These are phyloP conservation scores for Cyphellophora europaea DNA, from an alignment of 2,329 filamentous ascomycete species.

Conservation along the genomic window DNA sequence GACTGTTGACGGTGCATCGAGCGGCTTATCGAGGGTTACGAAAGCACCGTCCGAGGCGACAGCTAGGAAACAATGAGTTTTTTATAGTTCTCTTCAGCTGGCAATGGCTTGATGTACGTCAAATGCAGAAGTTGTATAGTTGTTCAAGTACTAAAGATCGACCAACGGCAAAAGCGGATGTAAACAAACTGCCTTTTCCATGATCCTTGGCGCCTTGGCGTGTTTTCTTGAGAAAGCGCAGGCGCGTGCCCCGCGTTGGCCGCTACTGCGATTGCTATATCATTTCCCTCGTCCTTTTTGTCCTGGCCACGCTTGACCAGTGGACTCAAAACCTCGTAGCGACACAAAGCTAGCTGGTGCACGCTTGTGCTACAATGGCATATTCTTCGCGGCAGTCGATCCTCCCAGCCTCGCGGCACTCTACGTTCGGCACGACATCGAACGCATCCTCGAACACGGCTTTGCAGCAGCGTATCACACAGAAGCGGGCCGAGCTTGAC, in stretches of 20 bases:
- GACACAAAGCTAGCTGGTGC: no score
- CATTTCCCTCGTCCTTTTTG: no score
- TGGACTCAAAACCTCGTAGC: not conserved
- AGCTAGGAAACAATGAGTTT: not conserved
- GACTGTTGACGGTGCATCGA: constrained; percentile 12
- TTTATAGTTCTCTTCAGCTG: not conserved
- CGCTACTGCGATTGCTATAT: no score
- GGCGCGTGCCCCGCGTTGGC: no score
- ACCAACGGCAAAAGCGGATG: not conserved
- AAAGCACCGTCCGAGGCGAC: no score
- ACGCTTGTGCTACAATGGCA: constrained; percentile 2
- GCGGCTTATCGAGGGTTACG: no score
- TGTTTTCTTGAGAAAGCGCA: no score
- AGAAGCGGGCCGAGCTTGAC: constrained; percentile 55
- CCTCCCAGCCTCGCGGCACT: constrained; percentile 3
- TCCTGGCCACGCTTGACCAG: no score
- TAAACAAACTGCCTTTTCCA: not conserved
- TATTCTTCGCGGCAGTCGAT: constrained; percentile 2
- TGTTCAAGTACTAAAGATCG: not conserved
- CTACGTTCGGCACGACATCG: constrained; percentile 10
- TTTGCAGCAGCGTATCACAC: constrained; percentile 51
- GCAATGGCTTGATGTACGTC: not conserved
- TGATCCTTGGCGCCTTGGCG: no score
- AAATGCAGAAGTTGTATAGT: not conserved
- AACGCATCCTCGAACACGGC: constrained; percentile 37